Evolutionary conservation across 164 flowering plant species (phyloP), one percentile per base, ranked within the genome.

Genomic region (Berberis thunbergii): DNA sequence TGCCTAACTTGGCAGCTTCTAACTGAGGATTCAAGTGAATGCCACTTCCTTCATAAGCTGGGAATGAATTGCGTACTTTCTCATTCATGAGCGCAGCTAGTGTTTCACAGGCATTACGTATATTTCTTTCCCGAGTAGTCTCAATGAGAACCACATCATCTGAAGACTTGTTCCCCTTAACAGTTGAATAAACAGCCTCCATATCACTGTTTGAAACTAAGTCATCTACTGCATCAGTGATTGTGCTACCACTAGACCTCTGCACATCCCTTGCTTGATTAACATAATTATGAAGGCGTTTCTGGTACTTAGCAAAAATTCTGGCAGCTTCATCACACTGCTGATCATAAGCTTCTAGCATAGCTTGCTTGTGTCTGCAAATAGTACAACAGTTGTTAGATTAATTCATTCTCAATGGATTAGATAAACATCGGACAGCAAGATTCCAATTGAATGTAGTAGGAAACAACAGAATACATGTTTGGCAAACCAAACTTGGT

Each of bases 241-340:
- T 65, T 49, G 77, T 64, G 56, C 80, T 81, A 62, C 63, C 61
- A 54, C 78, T 78, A 0, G 83, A 81, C 72, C 87, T 81, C 70
- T 82, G 88, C 57, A 87, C 82, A 78, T 91, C 94, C 76, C 91
- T 83, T 44, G 92, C 99, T 82, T 84, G 96, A 75, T 77, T 83
- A 46, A 91, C 91, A 82, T 85, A 88, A 61, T 76, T 63, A 59
- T 79, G 77, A 8, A 95, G 82, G 40, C 93, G 90, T 66, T 81
- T 95, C 64, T 91, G 99, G 72, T 91, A 91, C 75, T 95, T 97
- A 3, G 86, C 79, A 82, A 91, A 91, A 76, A 95, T 95, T 73
- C 81, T 88, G n/a, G 90, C 86, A 52, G 97, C 92, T 72, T 95
- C 99, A 67, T 87, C 97, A 77, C 96, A 86, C 68, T 95, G 99